A percentile compares a stretch with the other conserved stretches of the same genome.
These are phyloP conservation scores for Ustilago sp. DNA, from an alignment of 1,284 basidiomycete genomes.

Conservation along the genomic window DNA sequence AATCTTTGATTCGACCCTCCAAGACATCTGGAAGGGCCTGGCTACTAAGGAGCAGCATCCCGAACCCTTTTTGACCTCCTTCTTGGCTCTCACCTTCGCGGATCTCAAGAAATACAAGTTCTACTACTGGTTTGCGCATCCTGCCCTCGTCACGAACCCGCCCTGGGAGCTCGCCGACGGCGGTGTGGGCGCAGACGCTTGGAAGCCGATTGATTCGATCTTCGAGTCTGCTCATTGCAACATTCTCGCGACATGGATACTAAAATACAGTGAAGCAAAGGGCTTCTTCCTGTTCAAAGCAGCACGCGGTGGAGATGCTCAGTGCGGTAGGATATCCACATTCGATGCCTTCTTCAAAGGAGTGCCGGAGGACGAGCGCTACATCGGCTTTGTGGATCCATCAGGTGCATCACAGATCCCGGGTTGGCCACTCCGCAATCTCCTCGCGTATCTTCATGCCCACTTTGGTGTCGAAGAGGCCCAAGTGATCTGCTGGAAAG, in stretches of 20 bases:
- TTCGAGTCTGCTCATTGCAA: constrained; percentile 6
- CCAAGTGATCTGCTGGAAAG: constrained; percentile 71
- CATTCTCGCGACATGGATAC: constrained; percentile 17
- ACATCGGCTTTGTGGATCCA: constrained; percentile 80
- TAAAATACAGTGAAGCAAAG: constrained; percentile 11
- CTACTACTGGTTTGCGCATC: constrained; percentile 98
- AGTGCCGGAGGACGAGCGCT: constrained; percentile 68
- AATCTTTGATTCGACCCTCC: constrained; percentile 74
- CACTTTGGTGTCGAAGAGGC: constrained; percentile 70
- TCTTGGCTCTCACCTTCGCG: constrained; percentile 90
- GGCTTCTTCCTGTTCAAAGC: constrained; percentile 51
- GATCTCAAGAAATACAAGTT: constrained; percentile 98
- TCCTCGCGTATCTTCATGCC: constrained; percentile 77
- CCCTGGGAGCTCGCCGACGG: constrained; percentile 75
- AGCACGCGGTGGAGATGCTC: not conserved
- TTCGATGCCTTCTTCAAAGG: constrained; percentile 72
- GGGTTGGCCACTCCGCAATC: constrained; percentile 94
- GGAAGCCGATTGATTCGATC: constrained; percentile 16
- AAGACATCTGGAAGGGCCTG: constrained; percentile 39
- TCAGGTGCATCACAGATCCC: constrained; percentile 82
- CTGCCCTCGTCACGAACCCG: constrained; percentile 77
- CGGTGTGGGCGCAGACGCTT: constrained; percentile 57
- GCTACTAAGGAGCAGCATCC: constrained; percentile 30
- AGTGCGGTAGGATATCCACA: constrained; percentile 26
- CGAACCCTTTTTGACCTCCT: constrained; percentile 75